Conservation (phyloP, 768 basidiomycete species). For the Cyclocybe cylindracea region DNA sequence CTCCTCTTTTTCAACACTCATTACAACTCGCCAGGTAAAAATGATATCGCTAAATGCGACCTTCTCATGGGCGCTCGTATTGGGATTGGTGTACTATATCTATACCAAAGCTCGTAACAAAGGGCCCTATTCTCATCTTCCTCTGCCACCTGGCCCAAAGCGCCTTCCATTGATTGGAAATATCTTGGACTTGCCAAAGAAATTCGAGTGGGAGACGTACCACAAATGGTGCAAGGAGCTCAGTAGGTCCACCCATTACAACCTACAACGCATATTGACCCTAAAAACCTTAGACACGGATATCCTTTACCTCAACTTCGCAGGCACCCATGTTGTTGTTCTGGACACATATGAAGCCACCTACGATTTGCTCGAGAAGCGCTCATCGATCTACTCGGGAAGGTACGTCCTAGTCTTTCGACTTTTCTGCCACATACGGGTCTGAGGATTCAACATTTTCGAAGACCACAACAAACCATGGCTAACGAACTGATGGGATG, state of each 20-base stretch:
- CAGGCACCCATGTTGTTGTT: constrained; percentile 24
- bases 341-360: constrained; percentile 38
- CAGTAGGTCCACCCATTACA: constrained; percentile 18
- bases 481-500: constrained; percentile 20
- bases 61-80: too few relatives aligned
- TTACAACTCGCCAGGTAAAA: too few relatives aligned
- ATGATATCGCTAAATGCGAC: too few relatives aligned
- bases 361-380: constrained; percentile 41
- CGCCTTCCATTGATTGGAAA: constrained; percentile 39
- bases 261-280: neutral
- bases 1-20: too few relatives aligned
- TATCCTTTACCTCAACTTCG: constrained; percentile 26
- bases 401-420: constrained; percentile 12
- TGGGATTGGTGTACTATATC: too few relatives aligned
- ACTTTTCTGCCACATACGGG: too few relatives aligned
- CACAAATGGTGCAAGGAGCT: constrained; percentile 35
- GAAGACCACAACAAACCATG: constrained; percentile 16
- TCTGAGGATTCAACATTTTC: too few relatives aligned
- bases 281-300: constrained; percentile 20
- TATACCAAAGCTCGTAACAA: neutral
- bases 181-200: constrained; percentile 27
- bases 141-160: constrained; percentile 38
- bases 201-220: constrained; percentile 34
- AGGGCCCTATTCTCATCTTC: constrained; percentile 1
- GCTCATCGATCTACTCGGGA: constrained; percentile 40